A percentile compares a stretch with the other conserved stretches of the same genome.
Conservation (phyloP, 805 yeast species). For the Kuraishia ogatae region DNA sequence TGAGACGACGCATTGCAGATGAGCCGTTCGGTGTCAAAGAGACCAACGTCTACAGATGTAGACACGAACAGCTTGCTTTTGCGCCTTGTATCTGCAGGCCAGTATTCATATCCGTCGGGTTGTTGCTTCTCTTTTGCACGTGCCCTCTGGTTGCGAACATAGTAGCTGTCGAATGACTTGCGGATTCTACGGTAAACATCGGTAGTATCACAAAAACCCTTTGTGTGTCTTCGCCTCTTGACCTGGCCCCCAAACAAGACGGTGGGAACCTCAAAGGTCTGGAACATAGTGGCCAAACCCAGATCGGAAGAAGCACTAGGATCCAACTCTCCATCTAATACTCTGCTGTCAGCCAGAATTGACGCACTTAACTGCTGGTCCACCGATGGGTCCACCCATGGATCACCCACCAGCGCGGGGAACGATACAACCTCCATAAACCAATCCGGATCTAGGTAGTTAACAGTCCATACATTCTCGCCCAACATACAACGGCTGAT, state of each 20-base stretch:
- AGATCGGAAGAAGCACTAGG: conserved; percentile 29
- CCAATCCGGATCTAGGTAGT: conserved; percentile 25
- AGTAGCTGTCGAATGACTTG: conserved; percentile 21
- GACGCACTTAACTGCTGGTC: conserved; percentile 21
- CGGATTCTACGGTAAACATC: conserved; percentile 19
- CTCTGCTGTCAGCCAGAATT: conserved; percentile 31
- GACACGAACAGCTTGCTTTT: conserved; percentile 28
- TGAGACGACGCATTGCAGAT: conserved; percentile 40
- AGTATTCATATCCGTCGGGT: conserved; percentile 16
- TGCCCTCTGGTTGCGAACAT: conserved; percentile 13
- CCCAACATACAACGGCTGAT: conserved; percentile 25
- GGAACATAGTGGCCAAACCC: conserved; percentile 27
- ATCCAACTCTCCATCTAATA: conserved; percentile 30
- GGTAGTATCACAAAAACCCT: conserved; percentile 11
- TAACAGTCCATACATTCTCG: conserved; percentile 49
- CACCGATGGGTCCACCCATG: conserved; percentile 20
- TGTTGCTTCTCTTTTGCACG: conserved; percentile 9
- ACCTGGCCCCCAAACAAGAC: conserved; percentile 4
- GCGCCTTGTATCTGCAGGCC: conserved; percentile 14
- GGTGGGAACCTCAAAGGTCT: conserved; percentile 18
- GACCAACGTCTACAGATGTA: conserved; percentile 32
- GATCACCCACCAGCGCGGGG: conserved; percentile 40
- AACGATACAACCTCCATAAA: conserved; percentile 44
- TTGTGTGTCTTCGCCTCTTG: background rate
- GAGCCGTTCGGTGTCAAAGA: conserved; percentile 35